These are phyloP conservation scores for Salisapilia sapeloensis DNA, from an alignment of 352 stramenopile species.

Conservation along the genomic window DNA sequence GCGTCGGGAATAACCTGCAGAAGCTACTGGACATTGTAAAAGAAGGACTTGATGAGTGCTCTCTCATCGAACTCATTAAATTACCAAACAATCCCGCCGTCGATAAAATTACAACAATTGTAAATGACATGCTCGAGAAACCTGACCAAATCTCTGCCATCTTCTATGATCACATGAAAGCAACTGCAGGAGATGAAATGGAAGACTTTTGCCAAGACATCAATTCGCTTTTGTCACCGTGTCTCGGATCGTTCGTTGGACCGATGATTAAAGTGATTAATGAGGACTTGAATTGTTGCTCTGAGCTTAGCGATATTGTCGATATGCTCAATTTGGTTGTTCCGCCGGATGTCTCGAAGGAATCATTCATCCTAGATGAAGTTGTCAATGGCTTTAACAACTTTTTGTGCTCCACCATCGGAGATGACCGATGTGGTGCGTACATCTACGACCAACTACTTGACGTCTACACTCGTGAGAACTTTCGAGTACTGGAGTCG, in stretches of 20 bases:
- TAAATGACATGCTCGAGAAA: conserved; percentile 13
- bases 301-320: conserved; percentile 19
- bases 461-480: conserved; percentile 12
- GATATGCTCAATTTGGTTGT: conserved; percentile 26
- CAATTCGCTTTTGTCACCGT: conserved; percentile 16
- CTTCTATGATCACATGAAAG: conserved; percentile 26
- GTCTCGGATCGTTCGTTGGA: conserved; percentile 14
- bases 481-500: conserved; percentile 21
- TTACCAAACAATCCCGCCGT: conserved; percentile 14
- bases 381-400: conserved; percentile 24
- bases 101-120: conserved; percentile 7
- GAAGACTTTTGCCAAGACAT: conserved; percentile 24
- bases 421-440: conserved; percentile 11
- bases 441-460: conserved; percentile 24
- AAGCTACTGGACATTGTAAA: conserved; percentile 11
- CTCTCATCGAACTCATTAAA: conserved; percentile 13
- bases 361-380: conserved; percentile 25
- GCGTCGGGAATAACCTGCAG: conserved; percentile 25
- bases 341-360: conserved; percentile 11
- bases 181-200: conserved; percentile 11
- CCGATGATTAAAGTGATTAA: conserved; percentile 12
- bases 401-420: conserved; percentile 20
- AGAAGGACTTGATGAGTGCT: conserved; percentile 15
- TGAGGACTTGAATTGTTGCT: conserved; percentile 26
- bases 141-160: conserved; percentile 15